These are phyloP conservation scores for Colletotrichum navitas DNA, from an alignment of 2,329 filamentous ascomycete genomes.

Conservation along the genomic window DNA sequence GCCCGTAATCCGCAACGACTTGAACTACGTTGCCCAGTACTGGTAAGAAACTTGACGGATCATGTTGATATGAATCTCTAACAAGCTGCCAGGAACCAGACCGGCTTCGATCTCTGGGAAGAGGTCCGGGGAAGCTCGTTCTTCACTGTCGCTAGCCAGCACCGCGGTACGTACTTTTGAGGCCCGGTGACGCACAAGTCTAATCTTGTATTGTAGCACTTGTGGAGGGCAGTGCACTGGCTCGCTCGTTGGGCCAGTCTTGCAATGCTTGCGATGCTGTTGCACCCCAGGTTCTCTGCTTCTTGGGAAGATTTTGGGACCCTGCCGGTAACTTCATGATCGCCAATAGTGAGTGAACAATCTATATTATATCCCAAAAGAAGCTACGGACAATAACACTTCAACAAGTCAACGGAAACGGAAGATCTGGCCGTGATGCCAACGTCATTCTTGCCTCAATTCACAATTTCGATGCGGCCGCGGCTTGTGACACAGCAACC, in stretches of 20 bases:
- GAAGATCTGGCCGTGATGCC: constrained; percentile 76
- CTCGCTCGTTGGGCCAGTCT: constrained; percentile 70
- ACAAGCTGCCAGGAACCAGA: constrained; percentile 59
- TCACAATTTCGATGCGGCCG: constrained; percentile 76
- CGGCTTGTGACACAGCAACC: constrained; percentile 75
- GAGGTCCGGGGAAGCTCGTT: constrained; percentile 83
- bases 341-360: constrained; percentile 69
- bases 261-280: constrained; percentile 72
- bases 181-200: background rate
- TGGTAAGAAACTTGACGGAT: constrained; percentile 58
- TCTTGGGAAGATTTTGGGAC: constrained; percentile 81
- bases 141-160: constrained; percentile 79
- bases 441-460: constrained; percentile 78
- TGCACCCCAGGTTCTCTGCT: constrained; percentile 79
- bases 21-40: constrained; percentile 80
- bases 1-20: constrained; percentile 82
- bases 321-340: constrained; percentile 67
- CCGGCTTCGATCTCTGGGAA: constrained; percentile 85
- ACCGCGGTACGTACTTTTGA: constrained; percentile 67
- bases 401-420: constrained; percentile 64
- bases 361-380: background rate
- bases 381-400: background rate
- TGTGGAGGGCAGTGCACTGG: constrained; percentile 75
- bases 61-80: constrained; percentile 2
- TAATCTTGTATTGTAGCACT: constrained; percentile 57